Evolutionary conservation across 2,329 filamentous ascomycete genomes (phyloP), one percentile per base, ranked within the genome.

Genomic region (Xylaria sp.): DNA sequence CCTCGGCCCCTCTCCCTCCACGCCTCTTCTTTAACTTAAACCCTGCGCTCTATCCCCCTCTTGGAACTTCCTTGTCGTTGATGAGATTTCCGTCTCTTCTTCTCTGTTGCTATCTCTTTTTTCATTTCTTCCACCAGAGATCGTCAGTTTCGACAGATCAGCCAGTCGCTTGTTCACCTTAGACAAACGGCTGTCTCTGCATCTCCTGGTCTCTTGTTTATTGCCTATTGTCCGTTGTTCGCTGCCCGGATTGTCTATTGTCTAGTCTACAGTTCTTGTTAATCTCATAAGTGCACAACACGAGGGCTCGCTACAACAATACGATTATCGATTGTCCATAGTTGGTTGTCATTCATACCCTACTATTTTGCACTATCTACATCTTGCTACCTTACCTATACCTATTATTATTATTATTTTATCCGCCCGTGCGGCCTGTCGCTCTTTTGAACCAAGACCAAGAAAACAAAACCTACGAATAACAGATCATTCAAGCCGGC

Each of bases 101-200:
- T 50, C 52, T 66, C 32, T 62, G 28, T 34, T 10, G 12, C 6
- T 55, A 5, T 55, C 52, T 34, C 15, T 34, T 55, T 18, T 50
- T 58, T 37, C 34, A 25, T 13, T 52, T 63, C 32, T 44, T 60
- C 25, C 25, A 34, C 46, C 34, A 59, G 57, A 66, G 54, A 37
- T 48, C 67, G 37, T 63, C 48, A 60, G 59, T 46, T 46, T 48
- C 44, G 57, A 61, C 48, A 48, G 60, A 64, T 20, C 25, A 44
- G 55, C 39, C 20, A n/a, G 50, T n/a, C 44, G 62, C 52, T 65
- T 69, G 62, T 57, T 41, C 25, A 55, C 18, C 28, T 28, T 28
- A 18, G 13, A 32, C 34, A 37, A 10, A 37, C 34, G 18, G 23
- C 51, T 12, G 15, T n/a, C 15, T 5, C 12, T 18, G 20, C 18